Base-by-base conservation (phyloP, 1,284 basidiomycete species). In the Ganoderma sp. region DNA sequence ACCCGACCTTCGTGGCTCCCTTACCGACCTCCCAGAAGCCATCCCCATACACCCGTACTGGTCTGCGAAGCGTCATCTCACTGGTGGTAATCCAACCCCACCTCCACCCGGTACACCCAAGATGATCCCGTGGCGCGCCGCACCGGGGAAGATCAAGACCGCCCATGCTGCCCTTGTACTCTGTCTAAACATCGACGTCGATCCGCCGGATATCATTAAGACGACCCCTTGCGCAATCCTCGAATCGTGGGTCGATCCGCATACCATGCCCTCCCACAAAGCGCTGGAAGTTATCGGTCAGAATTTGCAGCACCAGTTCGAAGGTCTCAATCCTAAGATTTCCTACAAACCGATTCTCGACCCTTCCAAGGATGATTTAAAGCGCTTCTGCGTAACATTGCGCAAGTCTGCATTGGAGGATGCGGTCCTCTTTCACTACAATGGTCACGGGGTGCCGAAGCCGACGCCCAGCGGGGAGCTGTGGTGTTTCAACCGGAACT, bases 191-290 rank as follows among this genome's bases (percentile, higher is more conserved):
- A 95, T 99, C 77, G 97, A 98, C 66, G 96, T 98, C 54, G 97
- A 99, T 77, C 97, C 97, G 19, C 97, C 97, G 67, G 97, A 99
- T 77, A 86, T 98, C 61, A 93, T 98, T 81, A 99, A 99, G 85
- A 99, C 98, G 10, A 94, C 93, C 73, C 98, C 97, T 0, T 98
- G 96, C 77, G 96, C 97, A 0, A 92, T 94, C 63, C 85, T 98
- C 63, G 97, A 99, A 80, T 97, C 96, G 74, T 99, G 97, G 97
- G 94, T 99, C 56, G 97, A 99, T 81, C 97, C 97, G 2, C 92
- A 93, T 71, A 92, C 90, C 37, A 88, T 96, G 84, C 93, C 92
- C 28, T 92, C 91, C 1, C 89, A 92, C 70, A 97, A 97, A 79
- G 96, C 95, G 54, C 84, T 96, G 22, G 94, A 96, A 76, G 90